Evolutionary conservation across 176 grass and related monocot genomes (phyloP).

Genomic region (Oryza coarctata): DNA sequence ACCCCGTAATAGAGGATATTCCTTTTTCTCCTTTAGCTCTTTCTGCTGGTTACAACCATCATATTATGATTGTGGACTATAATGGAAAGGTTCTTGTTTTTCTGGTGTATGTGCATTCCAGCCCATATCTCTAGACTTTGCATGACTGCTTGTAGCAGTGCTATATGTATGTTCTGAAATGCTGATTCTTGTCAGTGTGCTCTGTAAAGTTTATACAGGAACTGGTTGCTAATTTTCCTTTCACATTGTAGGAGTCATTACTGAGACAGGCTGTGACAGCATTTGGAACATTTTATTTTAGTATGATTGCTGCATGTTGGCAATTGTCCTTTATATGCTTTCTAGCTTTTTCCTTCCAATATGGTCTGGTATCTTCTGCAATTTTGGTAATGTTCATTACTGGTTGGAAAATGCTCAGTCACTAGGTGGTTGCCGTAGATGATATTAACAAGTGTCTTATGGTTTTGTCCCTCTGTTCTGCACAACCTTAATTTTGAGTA

Average conservation of each 20-base stretch:
- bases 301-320: neutral
- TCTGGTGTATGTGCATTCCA: neutral
- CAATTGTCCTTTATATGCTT: neutral
- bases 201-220: constrained; percentile 5
- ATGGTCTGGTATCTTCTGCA: neutral
- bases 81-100: neutral
- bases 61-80: constrained; percentile 1
- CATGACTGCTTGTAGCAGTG: neutral
- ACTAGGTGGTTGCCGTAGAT: neutral
- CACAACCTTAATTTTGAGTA: neutral
- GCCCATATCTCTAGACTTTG: neutral
- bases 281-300: neutral
- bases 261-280: neutral
- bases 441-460: constrained; percentile 1
- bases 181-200: neutral
- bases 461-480: neutral
- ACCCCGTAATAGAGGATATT: constrained; percentile 79
- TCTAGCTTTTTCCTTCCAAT: neutral
- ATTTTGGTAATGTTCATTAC: neutral
- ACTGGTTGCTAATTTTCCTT: constrained; percentile 6
- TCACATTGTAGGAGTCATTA: neutral
- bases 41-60: neutral
- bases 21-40: neutral
- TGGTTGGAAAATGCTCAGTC: neutral
- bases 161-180: constrained; percentile 1